Evolutionary conservation across 2,329 filamentous ascomycete species (phyloP), one percentile per base, ranked within the genome.

Genomic region (Diaporthe sp.): DNA sequence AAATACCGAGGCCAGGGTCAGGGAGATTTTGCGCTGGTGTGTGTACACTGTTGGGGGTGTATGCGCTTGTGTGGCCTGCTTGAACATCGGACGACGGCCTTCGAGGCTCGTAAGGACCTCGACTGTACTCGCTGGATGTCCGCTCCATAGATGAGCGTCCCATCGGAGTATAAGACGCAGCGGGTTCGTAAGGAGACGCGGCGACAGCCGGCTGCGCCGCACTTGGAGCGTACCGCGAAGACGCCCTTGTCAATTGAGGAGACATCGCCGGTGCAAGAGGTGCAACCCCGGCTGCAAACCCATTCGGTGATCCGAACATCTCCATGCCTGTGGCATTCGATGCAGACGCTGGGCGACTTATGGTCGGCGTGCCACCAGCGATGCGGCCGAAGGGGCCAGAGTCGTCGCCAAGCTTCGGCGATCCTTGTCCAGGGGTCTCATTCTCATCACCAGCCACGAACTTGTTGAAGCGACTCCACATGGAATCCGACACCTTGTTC

Each of bases 401-500:
- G 76, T 94, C 93, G 68, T 90, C 90, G 47, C 83, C 87, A 60
- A 90, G 91, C 72, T 88, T 89, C 7, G 87, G 87, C 17, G 90
- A 87, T 12, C 87, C 90, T 72, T 89, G 89, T 0, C 90, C 91
- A 13, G 88, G 88, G 47, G 88, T 88, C 71, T 95, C 94, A 71
- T 91, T 91, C 73, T 98, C 96, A 76, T 98, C 96, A 20, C 97
- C 97, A 71, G 94, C 92, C 76, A 99, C 95, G 81, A 99, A 99
- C 81, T 95, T 98, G 85, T 96, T 98, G 85, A 99, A 98, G 76
- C 94, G 95, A 78, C 92, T 95, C 90, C 95, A 96, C 82, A 98
- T 92, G 47, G 94, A 95, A 77, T 94, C 95, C 2, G 96, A 97
- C 0, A 98, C 95, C 84, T 97, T 98, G 84, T 97, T 96, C 90